These are phyloP conservation scores for Aphanomyces stellatus DNA, from an alignment of 352 stramenopile genomes.

Conservation along the genomic window DNA sequence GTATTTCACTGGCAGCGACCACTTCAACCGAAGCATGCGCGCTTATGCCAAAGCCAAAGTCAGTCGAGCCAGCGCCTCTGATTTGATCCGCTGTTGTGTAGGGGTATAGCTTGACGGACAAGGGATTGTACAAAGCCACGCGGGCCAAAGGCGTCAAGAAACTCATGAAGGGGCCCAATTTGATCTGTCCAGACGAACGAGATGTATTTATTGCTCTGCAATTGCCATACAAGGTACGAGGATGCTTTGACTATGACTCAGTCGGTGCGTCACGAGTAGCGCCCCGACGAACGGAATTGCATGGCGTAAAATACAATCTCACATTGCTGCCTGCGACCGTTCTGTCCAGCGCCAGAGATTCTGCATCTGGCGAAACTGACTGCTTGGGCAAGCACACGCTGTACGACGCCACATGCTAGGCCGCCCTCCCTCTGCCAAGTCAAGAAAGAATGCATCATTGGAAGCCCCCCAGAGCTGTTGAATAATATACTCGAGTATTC, in stretches of 20 bases:
- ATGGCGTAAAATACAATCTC: no score
- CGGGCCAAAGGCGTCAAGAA: constrained; percentile 43
- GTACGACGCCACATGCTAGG: no score
- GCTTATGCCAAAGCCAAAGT: constrained; percentile 70
- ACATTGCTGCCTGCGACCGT: no score
- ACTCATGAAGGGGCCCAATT: constrained; percentile 50
- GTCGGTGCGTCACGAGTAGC: not conserved
- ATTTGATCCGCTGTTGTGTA: constrained; percentile 1
- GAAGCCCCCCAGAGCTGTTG: no score
- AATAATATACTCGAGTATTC: no score
- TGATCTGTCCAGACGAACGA: constrained; percentile 69
- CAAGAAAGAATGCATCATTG: no score
- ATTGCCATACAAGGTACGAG: constrained; percentile 59
- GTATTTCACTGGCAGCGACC: constrained; percentile 88
- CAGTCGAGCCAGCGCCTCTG: not conserved
- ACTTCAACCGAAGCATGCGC: constrained; percentile 86
- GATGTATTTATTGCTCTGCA: constrained; percentile 80
- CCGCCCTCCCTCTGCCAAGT: no score
- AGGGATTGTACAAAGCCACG: constrained; percentile 48
- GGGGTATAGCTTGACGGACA: constrained; percentile 62
- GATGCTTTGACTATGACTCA: not conserved
- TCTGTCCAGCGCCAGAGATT: no score
- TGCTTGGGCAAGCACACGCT: no score
- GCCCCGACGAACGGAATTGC: constrained; percentile 20
- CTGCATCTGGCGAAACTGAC: no score